Conservation (phyloP, 2,329 filamentous ascomycete species). For the Diaporthe capsici region DNA sequence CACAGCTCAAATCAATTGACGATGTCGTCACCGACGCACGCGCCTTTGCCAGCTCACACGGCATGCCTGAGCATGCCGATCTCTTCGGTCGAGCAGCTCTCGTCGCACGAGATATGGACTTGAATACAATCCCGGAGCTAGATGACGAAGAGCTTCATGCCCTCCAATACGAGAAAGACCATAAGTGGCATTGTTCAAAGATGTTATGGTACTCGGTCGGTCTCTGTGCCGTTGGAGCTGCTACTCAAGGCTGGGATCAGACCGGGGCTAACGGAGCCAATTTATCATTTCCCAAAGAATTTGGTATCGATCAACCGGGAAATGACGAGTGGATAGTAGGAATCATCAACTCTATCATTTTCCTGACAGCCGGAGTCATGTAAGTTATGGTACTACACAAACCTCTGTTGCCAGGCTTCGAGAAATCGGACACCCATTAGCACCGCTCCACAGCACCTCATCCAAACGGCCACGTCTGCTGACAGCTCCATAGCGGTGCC, state of each 20-base stretch:
- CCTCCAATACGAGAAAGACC: conserved; percentile 73
- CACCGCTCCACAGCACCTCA: conserved; percentile 59
- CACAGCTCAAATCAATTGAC: too few relatives aligned
- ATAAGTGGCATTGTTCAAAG: conserved; percentile 76
- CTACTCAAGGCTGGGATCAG: conserved; percentile 65
- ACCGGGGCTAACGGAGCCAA: conserved; percentile 60
- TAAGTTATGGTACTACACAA: conserved; percentile 53
- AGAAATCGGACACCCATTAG: too few relatives aligned
- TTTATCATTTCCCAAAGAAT: conserved; percentile 69
- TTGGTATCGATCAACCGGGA: conserved; percentile 58
- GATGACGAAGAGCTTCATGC: conserved; percentile 66
- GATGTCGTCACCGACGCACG: conserved; percentile 59
- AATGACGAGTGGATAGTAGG: conserved; percentile 68
- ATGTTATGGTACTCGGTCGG: conserved; percentile 75
- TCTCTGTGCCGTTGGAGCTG: conserved; percentile 68
- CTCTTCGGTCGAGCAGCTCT: conserved; percentile 79
- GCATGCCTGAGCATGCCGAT: conserved; percentile 69
- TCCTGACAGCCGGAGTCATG: conserved; percentile 68
- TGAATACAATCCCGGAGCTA: conserved; percentile 66
- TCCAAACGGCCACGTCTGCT: conserved; percentile 44
- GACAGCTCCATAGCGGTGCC: conserved; percentile 49
- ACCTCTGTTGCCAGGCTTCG: too few relatives aligned
- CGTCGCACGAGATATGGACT: conserved; percentile 77
- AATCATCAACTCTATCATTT: conserved; percentile 71
- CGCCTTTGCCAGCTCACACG: conserved; percentile 72